Conservation (phyloP, 2,329 filamentous ascomycete species). For the Colletotrichum lentis region DNA sequence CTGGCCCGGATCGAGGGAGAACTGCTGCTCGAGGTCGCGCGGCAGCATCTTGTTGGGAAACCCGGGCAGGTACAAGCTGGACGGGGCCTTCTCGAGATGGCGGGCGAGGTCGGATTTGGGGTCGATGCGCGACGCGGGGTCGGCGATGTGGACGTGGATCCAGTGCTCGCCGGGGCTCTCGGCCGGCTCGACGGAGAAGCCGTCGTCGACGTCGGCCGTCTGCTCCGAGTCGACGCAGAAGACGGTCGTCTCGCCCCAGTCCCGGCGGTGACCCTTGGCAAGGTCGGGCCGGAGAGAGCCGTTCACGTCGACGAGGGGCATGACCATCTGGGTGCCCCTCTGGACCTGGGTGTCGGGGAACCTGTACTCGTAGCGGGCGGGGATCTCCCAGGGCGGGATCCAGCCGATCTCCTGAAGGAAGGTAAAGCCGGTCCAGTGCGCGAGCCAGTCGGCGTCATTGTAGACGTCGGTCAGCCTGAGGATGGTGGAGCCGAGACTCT, state of each 20-base stretch:
- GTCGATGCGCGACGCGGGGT: conserved; percentile 75
- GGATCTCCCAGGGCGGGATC: conserved; percentile 75
- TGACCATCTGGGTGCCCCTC: conserved; percentile 53
- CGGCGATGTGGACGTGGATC: conserved; percentile 81
- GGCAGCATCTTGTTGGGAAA: conserved; percentile 68
- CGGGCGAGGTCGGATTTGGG: conserved; percentile 66
- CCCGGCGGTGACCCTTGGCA: conserved; percentile 61
- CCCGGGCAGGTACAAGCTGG: conserved; percentile 68
- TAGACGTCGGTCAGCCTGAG: conserved; percentile 71
- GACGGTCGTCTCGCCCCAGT: conserved; percentile 66
- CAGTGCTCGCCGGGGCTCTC: conserved; percentile 66
- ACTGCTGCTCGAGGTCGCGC: conserved; percentile 49
- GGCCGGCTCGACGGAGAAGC: conserved; percentile 73
- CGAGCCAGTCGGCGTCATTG: conserved; percentile 55
- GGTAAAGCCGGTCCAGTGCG: conserved; percentile 61
- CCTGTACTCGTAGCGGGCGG: conserved; percentile 66
- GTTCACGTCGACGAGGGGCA: conserved; percentile 45
- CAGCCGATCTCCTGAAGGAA: conserved; percentile 81
- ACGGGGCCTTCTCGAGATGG: conserved; percentile 67
- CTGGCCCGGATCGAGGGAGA: conserved; percentile 62
- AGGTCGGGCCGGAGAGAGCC: conserved; percentile 54
- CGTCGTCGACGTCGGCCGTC: conserved; percentile 81
- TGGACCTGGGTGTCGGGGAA: conserved; percentile 59
- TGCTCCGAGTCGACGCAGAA: conserved; percentile 76
- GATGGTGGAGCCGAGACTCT: conserved; percentile 60